Evolutionary conservation across 2,329 filamentous ascomycete genomes (phyloP).

Genomic region (Calcarisporium arbuscula): DNA sequence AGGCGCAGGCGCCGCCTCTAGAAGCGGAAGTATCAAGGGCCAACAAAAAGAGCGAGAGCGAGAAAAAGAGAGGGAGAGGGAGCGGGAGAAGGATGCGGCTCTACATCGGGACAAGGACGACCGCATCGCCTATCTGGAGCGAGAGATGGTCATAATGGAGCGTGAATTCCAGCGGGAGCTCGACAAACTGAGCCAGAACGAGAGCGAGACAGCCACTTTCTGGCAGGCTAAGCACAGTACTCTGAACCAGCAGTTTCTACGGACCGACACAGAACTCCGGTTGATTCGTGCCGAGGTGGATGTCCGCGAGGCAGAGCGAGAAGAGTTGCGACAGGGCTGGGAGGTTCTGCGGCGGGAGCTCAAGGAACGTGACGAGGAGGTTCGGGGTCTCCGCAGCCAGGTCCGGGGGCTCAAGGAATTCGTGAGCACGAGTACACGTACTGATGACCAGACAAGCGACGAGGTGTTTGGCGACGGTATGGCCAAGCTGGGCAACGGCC

Average conservation of each 20-base stretch:
- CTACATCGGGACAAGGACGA: slow-evolving; percentile 41
- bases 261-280: slow-evolving; percentile 46
- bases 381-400: slow-evolving; percentile 49
- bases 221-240: slow-evolving; percentile 52
- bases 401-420: slow-evolving; percentile 64
- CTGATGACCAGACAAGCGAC: slow-evolving; percentile 57
- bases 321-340: slow-evolving; percentile 44
- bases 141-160: slow-evolving; percentile 46
- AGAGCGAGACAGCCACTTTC: slow-evolving; percentile 49
- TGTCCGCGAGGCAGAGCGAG: slow-evolving; percentile 37
- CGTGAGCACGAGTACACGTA: slow-evolving; percentile 60
- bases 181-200: slow-evolving; percentile 44
- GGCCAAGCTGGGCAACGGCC: slow-evolving; percentile 55
- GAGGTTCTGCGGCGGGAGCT: slow-evolving; percentile 40
- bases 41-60: slow-evolving; percentile 13
- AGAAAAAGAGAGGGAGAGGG: slow-evolving; percentile 5
- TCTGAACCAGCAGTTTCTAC: slow-evolving; percentile 45
- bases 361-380: slow-evolving; percentile 48
- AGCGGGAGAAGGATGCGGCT: slow-evolving; percentile 16
- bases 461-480: slow-evolving; percentile 59
- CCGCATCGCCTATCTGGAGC: slow-evolving; percentile 45
- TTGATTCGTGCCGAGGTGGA: slow-evolving; percentile 44
- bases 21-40: slow-evolving; percentile 17
- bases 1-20: slow-evolving; percentile 6
- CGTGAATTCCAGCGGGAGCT: slow-evolving; percentile 47